phyloP scores from a whole-genome alignment of 2,329 filamentous ascomycete species.

The Clonostachys rosea region DNA sequence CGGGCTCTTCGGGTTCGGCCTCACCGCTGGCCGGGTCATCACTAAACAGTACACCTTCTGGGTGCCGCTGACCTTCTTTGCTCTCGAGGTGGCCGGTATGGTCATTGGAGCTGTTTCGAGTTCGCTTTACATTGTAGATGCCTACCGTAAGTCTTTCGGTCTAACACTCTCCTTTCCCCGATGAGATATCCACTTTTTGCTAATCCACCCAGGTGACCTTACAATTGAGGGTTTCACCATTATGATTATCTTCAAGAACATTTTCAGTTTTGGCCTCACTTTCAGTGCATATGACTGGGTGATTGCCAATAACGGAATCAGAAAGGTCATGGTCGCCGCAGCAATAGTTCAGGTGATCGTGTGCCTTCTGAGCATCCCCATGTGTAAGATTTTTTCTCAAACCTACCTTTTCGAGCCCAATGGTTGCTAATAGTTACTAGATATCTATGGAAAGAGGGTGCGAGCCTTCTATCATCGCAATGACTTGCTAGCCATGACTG shows the following conservation, averaged over 20 bases:
- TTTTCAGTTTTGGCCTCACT: conserved; percentile 84
- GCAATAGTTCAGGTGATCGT: conserved; percentile 73
- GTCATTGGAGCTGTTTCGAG: conserved; percentile 84
- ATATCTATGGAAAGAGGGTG: conserved; percentile 74
- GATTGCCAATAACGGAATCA: conserved; percentile 52
- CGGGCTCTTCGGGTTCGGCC: conserved; percentile 81
- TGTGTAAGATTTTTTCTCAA: conserved; percentile 59
- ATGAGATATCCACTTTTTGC: neutral
- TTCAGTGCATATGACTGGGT: conserved; percentile 86
- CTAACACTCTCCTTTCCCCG: neutral
- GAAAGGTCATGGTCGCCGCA: conserved; percentile 62
- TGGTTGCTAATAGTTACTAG: conserved; percentile 19
- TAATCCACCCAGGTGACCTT: conserved; percentile 55
- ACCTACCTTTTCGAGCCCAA: neutral
- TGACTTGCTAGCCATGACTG: conserved; percentile 52
- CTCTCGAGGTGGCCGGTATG: conserved; percentile 81
- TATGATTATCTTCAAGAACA: conserved; percentile 89
- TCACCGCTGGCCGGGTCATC: conserved; percentile 59
- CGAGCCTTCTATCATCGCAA: conserved; percentile 72
- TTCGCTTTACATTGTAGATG: conserved; percentile 87
- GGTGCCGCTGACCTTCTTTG: conserved; percentile 78
- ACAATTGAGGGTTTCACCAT: conserved; percentile 86
- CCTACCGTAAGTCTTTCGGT: conserved; percentile 62
- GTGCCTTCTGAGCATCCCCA: conserved; percentile 69
- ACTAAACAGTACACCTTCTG: conserved; percentile 60